A percentile compares a stretch with the other conserved stretches of the same genome.
phyloP scores from a whole-genome alignment of 148 eudicot species.

The Chenopodium formosanum region DNA sequence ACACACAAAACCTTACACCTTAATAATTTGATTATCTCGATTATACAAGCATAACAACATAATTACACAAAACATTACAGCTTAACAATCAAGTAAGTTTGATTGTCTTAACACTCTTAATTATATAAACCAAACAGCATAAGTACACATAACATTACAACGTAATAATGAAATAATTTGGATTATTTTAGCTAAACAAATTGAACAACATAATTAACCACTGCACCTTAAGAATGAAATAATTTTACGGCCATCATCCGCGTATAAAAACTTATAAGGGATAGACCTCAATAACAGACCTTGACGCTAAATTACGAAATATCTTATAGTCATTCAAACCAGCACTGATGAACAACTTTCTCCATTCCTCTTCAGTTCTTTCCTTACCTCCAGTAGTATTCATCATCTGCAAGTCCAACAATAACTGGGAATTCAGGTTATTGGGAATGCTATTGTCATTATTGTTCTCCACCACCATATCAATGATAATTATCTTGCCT shows the following conservation, averaged over 20 bases:
- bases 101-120: too few species aligned
- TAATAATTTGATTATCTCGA: too few species aligned
- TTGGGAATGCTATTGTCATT: neutral
- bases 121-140: too few species aligned
- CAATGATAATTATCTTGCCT: conserved; percentile 27
- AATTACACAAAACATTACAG: too few species aligned
- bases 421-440: neutral
- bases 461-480: conserved; percentile 4
- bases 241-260: neutral
- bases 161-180: too few species aligned
- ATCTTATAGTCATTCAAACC: neutral
- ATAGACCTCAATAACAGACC: neutral
- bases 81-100: too few species aligned
- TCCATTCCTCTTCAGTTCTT: neutral
- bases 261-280: neutral
- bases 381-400: neutral
- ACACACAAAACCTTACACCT: too few species aligned
- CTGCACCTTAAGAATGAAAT: too few species aligned
- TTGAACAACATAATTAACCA: too few species aligned
- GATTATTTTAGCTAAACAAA: too few species aligned
- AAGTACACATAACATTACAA: too few species aligned
- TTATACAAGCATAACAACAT: too few species aligned
- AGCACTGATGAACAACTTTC: neutral
- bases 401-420: conserved; percentile 13
- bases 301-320: neutral